Evolutionary conservation across 2,329 filamentous ascomycete genomes (phyloP), one percentile per base, ranked within the genome.

Genomic region (Calonectria hawksworthii): DNA sequence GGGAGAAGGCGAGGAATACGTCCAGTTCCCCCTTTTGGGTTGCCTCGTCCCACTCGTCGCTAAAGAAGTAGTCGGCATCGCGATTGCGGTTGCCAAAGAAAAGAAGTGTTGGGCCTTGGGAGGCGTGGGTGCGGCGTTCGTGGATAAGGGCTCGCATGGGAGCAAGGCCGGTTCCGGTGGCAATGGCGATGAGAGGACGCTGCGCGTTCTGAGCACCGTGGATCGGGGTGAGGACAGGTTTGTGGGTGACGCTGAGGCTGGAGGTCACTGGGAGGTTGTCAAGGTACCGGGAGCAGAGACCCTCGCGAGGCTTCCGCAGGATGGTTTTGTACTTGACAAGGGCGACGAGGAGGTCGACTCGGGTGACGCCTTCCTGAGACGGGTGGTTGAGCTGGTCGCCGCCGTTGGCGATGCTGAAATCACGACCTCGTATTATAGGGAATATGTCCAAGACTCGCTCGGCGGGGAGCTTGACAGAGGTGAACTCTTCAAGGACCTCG

Each of bases 301-400:
- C 97, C 81, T 96, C 91, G 23, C 97, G 91, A 4, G 94, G 93
- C 75, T 94, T 94, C 81, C 94, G 95, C 74, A 98, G 94, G 34
- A 98, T 92, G 1, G 96, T 98, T 76, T 93, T 92, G 84, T 98
- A 99, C 83, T 96, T 96, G 74, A 99, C 96, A 71, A 99, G 93
- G 0, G 97, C 96, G 52, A 96, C 91, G 4, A 98, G 87, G 4
- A 98, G 88, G 70, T 98, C 93, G 28, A 98, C 87, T 18, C 86
- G 86, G 1, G 90, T 90, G 8, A 82, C 78, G 9, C 77, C 71
- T 51, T 73, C 66, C 26, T 77, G 68, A 52, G 64, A 74, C 26
- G 77, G 77, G 47, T 83, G 79, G 14, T 80, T 82, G 78, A 87
- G 83, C 11, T 86, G 80, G 2, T 75, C 74, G 8, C 92, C 93